Evolutionary conservation across 1,284 basidiomycete species (phyloP), one percentile per base, ranked within the genome.

Genomic region (Mycena sp.): DNA sequence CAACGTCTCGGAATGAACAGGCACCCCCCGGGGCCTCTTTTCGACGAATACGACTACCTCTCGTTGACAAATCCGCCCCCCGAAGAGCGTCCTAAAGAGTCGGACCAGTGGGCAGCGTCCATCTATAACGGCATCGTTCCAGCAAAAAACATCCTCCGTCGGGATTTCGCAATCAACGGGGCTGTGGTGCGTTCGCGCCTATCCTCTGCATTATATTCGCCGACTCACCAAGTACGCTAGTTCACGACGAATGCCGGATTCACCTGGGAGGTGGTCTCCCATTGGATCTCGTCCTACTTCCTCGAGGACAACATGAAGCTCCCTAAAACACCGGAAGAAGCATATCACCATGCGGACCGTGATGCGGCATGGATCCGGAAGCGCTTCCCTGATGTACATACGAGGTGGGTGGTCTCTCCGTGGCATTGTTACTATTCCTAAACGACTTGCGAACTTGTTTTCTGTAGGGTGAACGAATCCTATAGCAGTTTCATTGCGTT

Each of bases 131-230:
- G 86, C 9, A 70, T 88, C 6, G 81, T 88, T 2, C 87, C 87
- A 0, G 82, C 80, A 4, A 84, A 81, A 67, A 87, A 84, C 64
- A 80, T 89, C 40, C 29, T 68, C 3, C 74, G 75, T 11, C 75
- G 83, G 21, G 87, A 89, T 71, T 85, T 90, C 59, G 87, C 86
- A 0, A 80, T 89, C 56, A 88, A 86, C 45, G 88, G 87, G 9
- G 85, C 85, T 9, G 72, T 85, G 23, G 85, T 87, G 71, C 49
- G 80, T 7, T 35, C 14, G 32, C 32, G 25, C 32, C 32, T 35
- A 14, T 7, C 14, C 32, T 35, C 32, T 26, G 3, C 14, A 25
- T 49, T 14, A 43, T 72, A 68, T 63, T 70, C 52, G 68, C 68
- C 6, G 58, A 53, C 26, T 61, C 29, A 64, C 9, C n/a, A n/a